phyloP scores from a whole-genome alignment of 2,329 filamentous ascomycete genomes.

The Periconia macrospinosa region DNA sequence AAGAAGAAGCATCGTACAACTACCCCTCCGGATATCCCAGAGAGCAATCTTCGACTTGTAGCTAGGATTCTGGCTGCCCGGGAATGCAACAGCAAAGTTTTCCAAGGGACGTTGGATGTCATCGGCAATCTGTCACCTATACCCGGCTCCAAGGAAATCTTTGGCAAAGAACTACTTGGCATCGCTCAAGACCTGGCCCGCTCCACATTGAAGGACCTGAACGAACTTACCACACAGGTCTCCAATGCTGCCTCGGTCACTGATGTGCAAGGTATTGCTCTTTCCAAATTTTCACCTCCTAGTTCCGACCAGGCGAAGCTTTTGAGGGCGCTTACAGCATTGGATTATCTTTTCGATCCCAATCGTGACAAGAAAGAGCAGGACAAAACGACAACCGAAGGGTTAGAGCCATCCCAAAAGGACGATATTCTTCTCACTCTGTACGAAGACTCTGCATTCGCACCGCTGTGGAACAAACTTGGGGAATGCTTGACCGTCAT shows the following conservation, averaged over 20 bases:
- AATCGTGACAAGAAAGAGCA: slow-evolving; percentile 61
- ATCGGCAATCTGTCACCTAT: slow-evolving; percentile 97
- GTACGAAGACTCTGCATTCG: slow-evolving; percentile 89
- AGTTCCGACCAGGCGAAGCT: slow-evolving; percentile 97
- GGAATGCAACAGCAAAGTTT: slow-evolving; percentile 96
- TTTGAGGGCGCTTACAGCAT: slow-evolving; percentile 84
- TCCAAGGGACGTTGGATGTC: slow-evolving; percentile 96
- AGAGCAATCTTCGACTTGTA: slow-evolving; percentile 88
- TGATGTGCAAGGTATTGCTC: slow-evolving; percentile 90
- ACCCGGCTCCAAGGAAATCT: slow-evolving; percentile 83
- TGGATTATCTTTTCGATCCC: slow-evolving; percentile 93
- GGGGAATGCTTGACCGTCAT: slow-evolving; percentile 88
- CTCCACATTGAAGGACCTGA: slow-evolving; percentile 80
- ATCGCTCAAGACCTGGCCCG: slow-evolving; percentile 85
- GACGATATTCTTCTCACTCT: slow-evolving; percentile 84
- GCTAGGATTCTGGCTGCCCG: slow-evolving; percentile 94
- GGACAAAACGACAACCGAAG: slow-evolving; percentile 49
- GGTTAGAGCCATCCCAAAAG: slow-evolving; percentile 65
- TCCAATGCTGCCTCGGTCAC: slow-evolving; percentile 84
- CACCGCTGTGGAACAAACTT: slow-evolving; percentile 86
- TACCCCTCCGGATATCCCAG: slow-evolving; percentile 81
- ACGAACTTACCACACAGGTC: slow-evolving; percentile 83
- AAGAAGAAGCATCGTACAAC: slow-evolving; percentile 67
- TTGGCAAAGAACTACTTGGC: slow-evolving; percentile 87
- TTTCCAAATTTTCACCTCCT: slow-evolving; percentile 93